Conservation (phyloP, 345 rosid species). For the Mangifera indica region DNA sequence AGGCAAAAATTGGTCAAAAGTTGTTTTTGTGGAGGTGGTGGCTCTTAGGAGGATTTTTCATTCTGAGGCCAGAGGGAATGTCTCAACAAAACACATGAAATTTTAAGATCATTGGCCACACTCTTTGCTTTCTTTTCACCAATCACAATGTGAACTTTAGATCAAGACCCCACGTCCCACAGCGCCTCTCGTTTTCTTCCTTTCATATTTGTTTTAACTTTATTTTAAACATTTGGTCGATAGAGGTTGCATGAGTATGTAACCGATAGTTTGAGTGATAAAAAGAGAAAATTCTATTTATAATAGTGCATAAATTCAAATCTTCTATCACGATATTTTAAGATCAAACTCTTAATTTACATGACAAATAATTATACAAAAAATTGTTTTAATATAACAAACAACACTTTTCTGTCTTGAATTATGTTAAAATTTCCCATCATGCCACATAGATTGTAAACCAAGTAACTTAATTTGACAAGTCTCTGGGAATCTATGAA, state of each 20-base stretch:
- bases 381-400: too few species aligned
- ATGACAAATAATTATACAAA: too few species aligned
- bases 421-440: not conserved
- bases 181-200: not conserved
- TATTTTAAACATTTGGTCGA: too few species aligned
- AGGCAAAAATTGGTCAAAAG: not conserved
- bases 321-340: too few species aligned
- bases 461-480: not conserved
- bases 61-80: not conserved
- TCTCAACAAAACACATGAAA: not conserved
- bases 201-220: too few species aligned
- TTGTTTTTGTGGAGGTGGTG: not conserved
- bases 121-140: not conserved
- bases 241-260: too few species aligned
- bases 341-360: too few species aligned
- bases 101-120: constrained; percentile 3
- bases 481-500: constrained; percentile 6
- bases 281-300: too few species aligned
- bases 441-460: not conserved
- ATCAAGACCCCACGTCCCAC: not conserved
- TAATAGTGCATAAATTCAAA: too few species aligned
- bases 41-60: not conserved
- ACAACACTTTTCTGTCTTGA: too few species aligned
- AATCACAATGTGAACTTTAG: not conserved
- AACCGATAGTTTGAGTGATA: too few species aligned